These are phyloP conservation scores for Ogataea hybrid DNA, from an alignment of 1,139 yeast genomes.

Conservation along the genomic window DNA sequence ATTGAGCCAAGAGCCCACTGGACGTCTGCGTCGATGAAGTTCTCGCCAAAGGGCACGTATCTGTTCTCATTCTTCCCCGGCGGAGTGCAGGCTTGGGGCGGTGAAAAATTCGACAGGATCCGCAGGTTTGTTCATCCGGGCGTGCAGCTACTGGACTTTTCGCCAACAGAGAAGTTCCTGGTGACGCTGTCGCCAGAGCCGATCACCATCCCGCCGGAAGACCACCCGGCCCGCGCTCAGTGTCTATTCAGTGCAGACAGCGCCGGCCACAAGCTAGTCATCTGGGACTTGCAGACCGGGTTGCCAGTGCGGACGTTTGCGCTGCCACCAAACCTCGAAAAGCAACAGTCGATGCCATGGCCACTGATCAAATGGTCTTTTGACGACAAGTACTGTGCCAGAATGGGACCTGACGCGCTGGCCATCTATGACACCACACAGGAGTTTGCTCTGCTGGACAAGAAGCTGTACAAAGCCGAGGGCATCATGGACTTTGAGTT, in stretches of 20 bases:
- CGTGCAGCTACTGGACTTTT: conserved; percentile 85
- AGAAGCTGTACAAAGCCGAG: conserved; percentile 79
- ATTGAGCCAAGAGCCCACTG: conserved; percentile 79
- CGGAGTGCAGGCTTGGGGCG: conserved; percentile 98
- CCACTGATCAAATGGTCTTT: conserved; percentile 96
- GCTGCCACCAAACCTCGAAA: conserved; percentile 72
- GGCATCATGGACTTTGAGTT: conserved; percentile 92
- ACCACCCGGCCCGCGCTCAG: conserved; percentile 56
- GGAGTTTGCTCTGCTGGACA: conserved; percentile 71
- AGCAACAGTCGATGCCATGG: conserved; percentile 82
- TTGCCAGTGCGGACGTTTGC: conserved; percentile 89
- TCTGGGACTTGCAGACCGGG: conserved; percentile 89
- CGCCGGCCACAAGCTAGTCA: conserved; percentile 90
- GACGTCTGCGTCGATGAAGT: conserved; percentile 84
- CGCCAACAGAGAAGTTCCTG: conserved; percentile 87
- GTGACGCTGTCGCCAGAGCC: conserved; percentile 92
- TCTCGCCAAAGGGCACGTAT: conserved; percentile 93
- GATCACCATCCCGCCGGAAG: conserved; percentile 64
- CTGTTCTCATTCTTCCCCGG: conserved; percentile 88
- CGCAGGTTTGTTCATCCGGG: conserved; percentile 85
- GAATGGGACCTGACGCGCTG: conserved; percentile 91
- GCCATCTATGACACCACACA: conserved; percentile 77
- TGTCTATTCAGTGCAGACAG: conserved; percentile 87
- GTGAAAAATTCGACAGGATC: conserved; percentile 70
- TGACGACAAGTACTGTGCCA: conserved; percentile 93